Evolutionary conservation across 1,284 basidiomycete genomes (phyloP).

Genomic region (Filobasidium uniguttulatum): DNA sequence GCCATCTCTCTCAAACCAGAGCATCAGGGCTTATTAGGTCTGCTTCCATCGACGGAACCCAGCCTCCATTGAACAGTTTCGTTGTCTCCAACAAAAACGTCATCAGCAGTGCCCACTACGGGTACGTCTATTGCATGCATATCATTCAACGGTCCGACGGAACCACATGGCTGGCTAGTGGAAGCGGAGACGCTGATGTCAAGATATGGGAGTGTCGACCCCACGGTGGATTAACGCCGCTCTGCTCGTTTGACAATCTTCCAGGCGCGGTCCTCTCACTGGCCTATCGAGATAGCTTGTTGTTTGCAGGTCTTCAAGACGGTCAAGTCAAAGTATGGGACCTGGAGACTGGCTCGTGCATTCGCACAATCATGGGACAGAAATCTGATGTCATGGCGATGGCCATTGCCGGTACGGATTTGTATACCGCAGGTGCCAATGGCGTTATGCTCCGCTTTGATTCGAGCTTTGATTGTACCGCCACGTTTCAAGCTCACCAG

Average conservation of each 20-base stretch:
- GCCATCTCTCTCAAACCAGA: no score
- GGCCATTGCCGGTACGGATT: slow-evolving; percentile 55
- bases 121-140: slow-evolving; percentile 81
- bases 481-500: slow-evolving; percentile 63
- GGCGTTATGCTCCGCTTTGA: slow-evolving; percentile 73
- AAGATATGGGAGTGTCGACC: slow-evolving; percentile 44
- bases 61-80: no score
- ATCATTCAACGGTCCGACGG: slow-evolving; percentile 38
- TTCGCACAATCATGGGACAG: slow-evolving; percentile 73
- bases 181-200: slow-evolving; percentile 75
- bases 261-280: slow-evolving; percentile 57
- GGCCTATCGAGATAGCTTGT: slow-evolving; percentile 57
- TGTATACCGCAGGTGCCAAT: slow-evolving; percentile 71
- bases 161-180: slow-evolving; percentile 54
- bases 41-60: no score
- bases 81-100: no score
- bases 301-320: slow-evolving; percentile 87
- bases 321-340: slow-evolving; percentile 87
- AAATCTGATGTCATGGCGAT: slow-evolving; percentile 73
- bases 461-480: slow-evolving; percentile 64
- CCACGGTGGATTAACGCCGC: slow-evolving; percentile 8
- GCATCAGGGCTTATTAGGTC: no score
- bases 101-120: slow-evolving; percentile 77
- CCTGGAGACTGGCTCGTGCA: slow-evolving; percentile 69
- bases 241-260: slow-evolving; percentile 25